phyloP scores from a whole-genome alignment of 495 filamentous ascomycete species.

The Saxophila tyrrhenica region DNA sequence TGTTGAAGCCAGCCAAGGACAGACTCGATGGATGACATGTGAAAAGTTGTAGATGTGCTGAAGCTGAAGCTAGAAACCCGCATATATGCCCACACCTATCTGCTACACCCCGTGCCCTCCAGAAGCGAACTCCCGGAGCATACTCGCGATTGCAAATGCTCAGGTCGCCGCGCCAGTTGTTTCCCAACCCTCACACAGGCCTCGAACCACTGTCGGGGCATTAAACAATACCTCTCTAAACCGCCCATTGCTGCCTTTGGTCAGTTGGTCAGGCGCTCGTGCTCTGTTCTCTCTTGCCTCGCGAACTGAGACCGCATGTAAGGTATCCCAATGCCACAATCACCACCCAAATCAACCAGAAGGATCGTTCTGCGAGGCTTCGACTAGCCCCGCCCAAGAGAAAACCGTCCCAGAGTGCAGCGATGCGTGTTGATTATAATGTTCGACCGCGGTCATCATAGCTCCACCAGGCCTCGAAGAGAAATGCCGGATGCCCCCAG shows the following conservation, averaged over 20 bases:
- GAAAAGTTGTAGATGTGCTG: background rate
- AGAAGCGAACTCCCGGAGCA: background rate
- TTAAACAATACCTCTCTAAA: background rate
- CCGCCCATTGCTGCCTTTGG: background rate
- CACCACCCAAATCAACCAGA: too few species aligned
- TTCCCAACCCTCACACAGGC: too few species aligned
- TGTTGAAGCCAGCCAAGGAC: background rate
- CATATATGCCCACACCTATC: background rate
- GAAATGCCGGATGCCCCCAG: background rate
- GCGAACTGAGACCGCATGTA: background rate
- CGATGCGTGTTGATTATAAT: background rate
- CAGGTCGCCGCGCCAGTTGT: too few species aligned
- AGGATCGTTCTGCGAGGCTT: too few species aligned
- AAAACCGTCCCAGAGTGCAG: background rate
- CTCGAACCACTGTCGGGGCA: background rate
- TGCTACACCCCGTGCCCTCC: background rate
- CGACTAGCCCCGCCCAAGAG: too few species aligned
- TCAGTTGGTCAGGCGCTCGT: too few species aligned
- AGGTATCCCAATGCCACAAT: background rate
- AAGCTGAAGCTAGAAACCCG: background rate
- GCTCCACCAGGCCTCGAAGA: background rate
- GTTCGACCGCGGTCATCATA: too few species aligned
- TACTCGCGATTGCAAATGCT: background rate
- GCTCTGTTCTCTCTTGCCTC: background rate
- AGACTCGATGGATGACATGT: background rate